Evolutionary conservation across 768 basidiomycete genomes (phyloP), one percentile per base, ranked within the genome.

Genomic region (Aureoboletus auriporus): DNA sequence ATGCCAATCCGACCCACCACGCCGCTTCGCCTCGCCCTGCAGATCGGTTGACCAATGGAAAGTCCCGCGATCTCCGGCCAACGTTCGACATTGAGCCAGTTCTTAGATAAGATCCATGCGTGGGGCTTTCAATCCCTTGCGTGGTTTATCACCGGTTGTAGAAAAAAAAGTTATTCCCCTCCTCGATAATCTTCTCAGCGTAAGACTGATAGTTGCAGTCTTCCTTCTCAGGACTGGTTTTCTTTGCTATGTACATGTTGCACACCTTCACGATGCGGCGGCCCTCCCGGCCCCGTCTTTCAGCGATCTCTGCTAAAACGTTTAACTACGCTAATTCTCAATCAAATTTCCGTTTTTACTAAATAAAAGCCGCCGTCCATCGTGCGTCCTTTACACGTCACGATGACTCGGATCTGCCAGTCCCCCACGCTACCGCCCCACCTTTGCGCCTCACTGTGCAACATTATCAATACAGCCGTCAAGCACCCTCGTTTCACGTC

Each of bases 271-370:
- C 33, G 33, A 33, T 33, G 33, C 42, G 29, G 31, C 26, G 12
- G 14, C 0, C 30, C 28, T 2, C 29, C 52, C 54, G 52, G 54
- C 14, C 49, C 61, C 56, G 54, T 53, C 43, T 33, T 26, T 36
- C 30, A 63, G 51, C 48, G 53, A 60, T 54, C 54, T 27, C 47
- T 63, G 57, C 44, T 44, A 55, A 65, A 64, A 65, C 55, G 65
- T 54, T 49, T 65, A 63, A 65, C 57, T 50, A 67, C 49, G 54
- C 47, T 67, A 65, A 67, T 60, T 65, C 47, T 20, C 52, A 60
- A 63, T 64, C 57, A 51, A 53, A 50, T 59, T 34, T 53, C 54
- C 50, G 52, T 48, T 57, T 49, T 54, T 57, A 62, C 62, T 37
- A 50, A 57, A 49, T 39, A 39, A 41, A 33, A 37, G 39, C 33